Evolutionary conservation across 2,329 filamentous ascomycete genomes (phyloP).

Genomic region (Xylariaceae sp.): DNA sequence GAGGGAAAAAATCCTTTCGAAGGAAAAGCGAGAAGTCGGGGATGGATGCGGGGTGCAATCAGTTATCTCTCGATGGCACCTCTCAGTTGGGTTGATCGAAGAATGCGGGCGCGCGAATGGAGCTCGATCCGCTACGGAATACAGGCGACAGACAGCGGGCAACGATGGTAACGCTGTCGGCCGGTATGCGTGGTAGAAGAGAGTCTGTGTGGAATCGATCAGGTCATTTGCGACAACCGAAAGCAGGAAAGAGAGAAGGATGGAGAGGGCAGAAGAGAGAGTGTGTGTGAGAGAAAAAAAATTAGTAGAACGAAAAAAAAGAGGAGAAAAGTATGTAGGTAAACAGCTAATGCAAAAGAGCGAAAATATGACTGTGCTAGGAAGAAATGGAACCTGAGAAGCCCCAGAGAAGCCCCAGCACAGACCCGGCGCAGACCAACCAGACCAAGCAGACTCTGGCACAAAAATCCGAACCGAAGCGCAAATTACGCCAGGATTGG

Average conservation of each 20-base stretch:
- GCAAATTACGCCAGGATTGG: slow-evolving; percentile 18
- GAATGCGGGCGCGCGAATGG: slow-evolving; percentile 10
- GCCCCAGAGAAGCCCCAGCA: too few relatives aligned
- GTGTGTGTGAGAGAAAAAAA: slow-evolving; percentile 14
- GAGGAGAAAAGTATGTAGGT: slow-evolving; percentile 13
- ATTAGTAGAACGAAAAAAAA: slow-evolving; percentile 17
- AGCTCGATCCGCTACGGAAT: slow-evolving; percentile 3
- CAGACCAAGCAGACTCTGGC: slow-evolving; percentile 14
- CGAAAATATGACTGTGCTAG: slow-evolving; percentile 22
- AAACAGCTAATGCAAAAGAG: slow-evolving; percentile 13
- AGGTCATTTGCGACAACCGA: slow-evolving; percentile 17
- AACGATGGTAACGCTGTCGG: slow-evolving; percentile 11
- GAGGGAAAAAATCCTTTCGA: slow-evolving; percentile 20
- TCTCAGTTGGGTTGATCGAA: slow-evolving; percentile 13
- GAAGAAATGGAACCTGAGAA: slow-evolving; percentile 15
- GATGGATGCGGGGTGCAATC: slow-evolving; percentile 29
- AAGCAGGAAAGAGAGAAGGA: slow-evolving; percentile 6
- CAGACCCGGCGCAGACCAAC: too few relatives aligned
- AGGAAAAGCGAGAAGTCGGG: slow-evolving; percentile 22
- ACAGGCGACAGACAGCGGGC: slow-evolving; percentile 5
- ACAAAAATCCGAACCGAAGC: slow-evolving; percentile 20
- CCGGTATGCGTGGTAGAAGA: slow-evolving; percentile 7
- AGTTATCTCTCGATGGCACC: slow-evolving; percentile 16
- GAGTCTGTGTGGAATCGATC: slow-evolving; percentile 10
- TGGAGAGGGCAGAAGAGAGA: slow-evolving; percentile 8